phyloP scores from a whole-genome alignment of 1,284 basidiomycete species.

The Puccinia horiana region DNA sequence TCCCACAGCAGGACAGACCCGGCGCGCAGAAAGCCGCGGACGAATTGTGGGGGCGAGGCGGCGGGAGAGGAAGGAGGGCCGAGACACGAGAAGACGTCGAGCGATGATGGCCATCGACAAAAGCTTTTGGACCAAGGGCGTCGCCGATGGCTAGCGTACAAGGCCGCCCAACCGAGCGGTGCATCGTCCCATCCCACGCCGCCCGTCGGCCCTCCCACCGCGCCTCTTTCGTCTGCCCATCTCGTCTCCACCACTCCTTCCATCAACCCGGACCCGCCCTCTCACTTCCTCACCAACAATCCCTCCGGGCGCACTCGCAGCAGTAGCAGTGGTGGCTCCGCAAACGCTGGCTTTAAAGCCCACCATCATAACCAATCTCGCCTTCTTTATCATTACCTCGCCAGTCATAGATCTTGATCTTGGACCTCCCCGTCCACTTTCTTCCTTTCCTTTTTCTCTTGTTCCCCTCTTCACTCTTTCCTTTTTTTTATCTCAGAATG shows the following conservation, averaged over 20 bases:
- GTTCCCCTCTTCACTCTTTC: not conserved
- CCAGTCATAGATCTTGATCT: conserved; percentile 12
- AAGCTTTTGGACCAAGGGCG: conserved; percentile 30
- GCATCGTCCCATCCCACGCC: not conserved
- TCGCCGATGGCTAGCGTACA: conserved; percentile 36
- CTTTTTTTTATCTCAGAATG: not conserved
- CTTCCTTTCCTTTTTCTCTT: not conserved
- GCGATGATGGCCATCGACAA: conserved; percentile 10
- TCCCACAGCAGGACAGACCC: not conserved
- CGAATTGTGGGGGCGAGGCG: not conserved
- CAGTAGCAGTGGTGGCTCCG: not conserved
- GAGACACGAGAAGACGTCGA: not conserved
- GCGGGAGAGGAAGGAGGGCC: not conserved
- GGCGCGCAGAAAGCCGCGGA: not conserved
- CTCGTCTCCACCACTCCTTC: not conserved
- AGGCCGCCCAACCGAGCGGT: conserved; percentile 13
- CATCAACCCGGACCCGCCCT: not conserved
- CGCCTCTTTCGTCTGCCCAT: not conserved
- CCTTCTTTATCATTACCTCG: not conserved
- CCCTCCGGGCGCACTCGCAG: not conserved
- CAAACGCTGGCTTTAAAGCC: not conserved
- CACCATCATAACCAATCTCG: not conserved
- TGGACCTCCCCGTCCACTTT: not conserved
- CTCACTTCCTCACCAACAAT: not conserved
- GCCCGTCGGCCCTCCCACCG: not conserved